phyloP scores from a whole-genome alignment of 108 stramenopile genomes.

The Cyclotella distinguenda region DNA sequence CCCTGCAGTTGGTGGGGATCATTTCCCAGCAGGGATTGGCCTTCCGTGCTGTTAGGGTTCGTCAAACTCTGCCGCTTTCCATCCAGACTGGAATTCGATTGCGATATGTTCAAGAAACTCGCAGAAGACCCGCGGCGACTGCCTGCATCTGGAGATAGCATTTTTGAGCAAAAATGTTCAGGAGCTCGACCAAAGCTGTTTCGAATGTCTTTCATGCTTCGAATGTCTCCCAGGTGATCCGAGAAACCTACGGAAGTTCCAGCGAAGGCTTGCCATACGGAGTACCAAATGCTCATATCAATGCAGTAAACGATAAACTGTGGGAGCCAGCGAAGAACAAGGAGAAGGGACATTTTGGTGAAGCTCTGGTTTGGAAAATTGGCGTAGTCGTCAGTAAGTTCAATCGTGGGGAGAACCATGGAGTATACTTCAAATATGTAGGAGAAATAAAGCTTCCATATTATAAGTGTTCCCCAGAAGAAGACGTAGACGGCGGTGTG shows the following conservation, averaged over 20 bases:
- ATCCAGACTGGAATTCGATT: constrained; percentile 42
- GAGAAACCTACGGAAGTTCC: constrained; percentile 92
- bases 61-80: constrained; percentile 36
- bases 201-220: constrained; percentile 85
- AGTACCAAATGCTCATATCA: constrained; percentile 97
- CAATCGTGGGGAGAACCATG: constrained; percentile 90
- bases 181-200: constrained; percentile 86
- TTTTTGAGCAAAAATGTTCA: constrained; percentile 86
- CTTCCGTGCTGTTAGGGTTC: constrained; percentile 53
- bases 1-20: constrained; percentile 80
- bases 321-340: constrained; percentile 90
- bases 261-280: constrained; percentile 93
- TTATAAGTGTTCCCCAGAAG: constrained; percentile 90
- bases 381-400: constrained; percentile 94
- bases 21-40: constrained; percentile 67
- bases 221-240: constrained; percentile 90
- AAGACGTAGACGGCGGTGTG: constrained; percentile 78
- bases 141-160: constrained; percentile 89
- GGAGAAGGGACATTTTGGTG: constrained; percentile 70
- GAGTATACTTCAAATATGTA: constrained; percentile 93
- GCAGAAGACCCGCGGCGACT: constrained; percentile 84
- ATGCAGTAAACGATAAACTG: constrained; percentile 95
- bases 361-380: constrained; percentile 93
- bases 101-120: constrained; percentile 57
- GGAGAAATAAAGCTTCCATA: constrained; percentile 94